These are phyloP conservation scores for Neurospora sp. DNA, from an alignment of 495 filamentous ascomycete genomes.

Conservation along the genomic window DNA sequence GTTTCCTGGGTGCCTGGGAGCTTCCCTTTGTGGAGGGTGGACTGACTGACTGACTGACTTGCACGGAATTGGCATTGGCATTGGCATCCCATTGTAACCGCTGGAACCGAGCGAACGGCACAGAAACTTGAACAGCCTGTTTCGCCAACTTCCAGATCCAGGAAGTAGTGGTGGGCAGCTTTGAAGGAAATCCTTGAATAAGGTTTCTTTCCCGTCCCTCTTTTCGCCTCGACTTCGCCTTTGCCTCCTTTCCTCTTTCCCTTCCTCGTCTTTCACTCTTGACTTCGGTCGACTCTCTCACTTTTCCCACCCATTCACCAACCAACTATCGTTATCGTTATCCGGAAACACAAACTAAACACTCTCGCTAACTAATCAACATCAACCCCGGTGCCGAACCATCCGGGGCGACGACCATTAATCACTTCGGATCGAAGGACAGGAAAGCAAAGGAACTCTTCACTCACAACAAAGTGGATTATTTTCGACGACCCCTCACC, in stretches of 20 bases:
- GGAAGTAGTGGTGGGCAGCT: not conserved
- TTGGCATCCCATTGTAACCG: not conserved
- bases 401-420: not conserved
- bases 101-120: not conserved
- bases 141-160: not conserved
- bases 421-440: not conserved
- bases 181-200: not conserved
- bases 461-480: not conserved
- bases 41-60: not conserved
- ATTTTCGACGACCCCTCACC: not conserved
- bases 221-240: not conserved
- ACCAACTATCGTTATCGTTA: not conserved
- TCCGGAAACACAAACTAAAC: not conserved
- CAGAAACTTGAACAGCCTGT: not conserved
- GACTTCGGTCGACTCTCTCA: not conserved
- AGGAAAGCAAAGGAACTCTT: not conserved
- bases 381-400: not conserved
- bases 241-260: not conserved
- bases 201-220: not conserved
- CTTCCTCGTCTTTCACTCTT: not conserved
- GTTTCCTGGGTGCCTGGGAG: not conserved
- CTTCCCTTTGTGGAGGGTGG: not conserved
- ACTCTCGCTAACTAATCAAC: not conserved
- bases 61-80: not conserved
- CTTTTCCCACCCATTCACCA: not conserved